Evolutionary conservation across 202 grass and related monocot genomes (phyloP), one percentile per base, ranked within the genome.

Genomic region (Setaria italica): DNA sequence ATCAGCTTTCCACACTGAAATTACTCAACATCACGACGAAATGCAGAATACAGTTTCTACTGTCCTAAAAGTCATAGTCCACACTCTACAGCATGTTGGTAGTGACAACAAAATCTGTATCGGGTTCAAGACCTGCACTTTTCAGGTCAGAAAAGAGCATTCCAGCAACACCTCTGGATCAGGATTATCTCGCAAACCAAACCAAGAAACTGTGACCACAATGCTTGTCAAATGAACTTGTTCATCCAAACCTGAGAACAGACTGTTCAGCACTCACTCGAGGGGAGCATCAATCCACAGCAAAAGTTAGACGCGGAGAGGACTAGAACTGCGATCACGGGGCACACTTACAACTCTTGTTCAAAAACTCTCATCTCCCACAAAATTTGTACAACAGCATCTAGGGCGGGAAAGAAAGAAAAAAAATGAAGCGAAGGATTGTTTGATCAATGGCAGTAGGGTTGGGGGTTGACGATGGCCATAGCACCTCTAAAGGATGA

Each of bases 381-480:
- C 43, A 78, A 88, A 88, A 64, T 64, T 72, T 83, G 73, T 83
- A 83, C 86, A 88, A 16, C 34, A 88, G 32, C 72, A 54, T 62
- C 72, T 77, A 50, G 55, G 62, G 25, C 67, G 20, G 29, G 41
- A 41, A 68, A n/a, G 29, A 41, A 21, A 43, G 37, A n/a, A 10
- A 46, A 45, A 46, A 33, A 67, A 48, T 41, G 58, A 69, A 39
- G 33, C 49, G 37, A 62, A 70, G 10, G 16, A 8, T 76, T 81
- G 77, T 32, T 82, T 84, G 32, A 79, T 53, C n/a, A 60, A 69
- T 58, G 32, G 49, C 67, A 25, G 42, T 59, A 51, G 59, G 43
- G 73, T 73, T 58, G 65, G 34, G 4, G 30, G 71, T 74, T 54
- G 71, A 35, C 66, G 67, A 39, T 57, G 73, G 64, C 57, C 78